Evolutionary conservation across 2,329 filamentous ascomycete genomes (phyloP), one percentile per base, ranked within the genome.

Genomic region (Chrysoporthe deuterocubensis): DNA sequence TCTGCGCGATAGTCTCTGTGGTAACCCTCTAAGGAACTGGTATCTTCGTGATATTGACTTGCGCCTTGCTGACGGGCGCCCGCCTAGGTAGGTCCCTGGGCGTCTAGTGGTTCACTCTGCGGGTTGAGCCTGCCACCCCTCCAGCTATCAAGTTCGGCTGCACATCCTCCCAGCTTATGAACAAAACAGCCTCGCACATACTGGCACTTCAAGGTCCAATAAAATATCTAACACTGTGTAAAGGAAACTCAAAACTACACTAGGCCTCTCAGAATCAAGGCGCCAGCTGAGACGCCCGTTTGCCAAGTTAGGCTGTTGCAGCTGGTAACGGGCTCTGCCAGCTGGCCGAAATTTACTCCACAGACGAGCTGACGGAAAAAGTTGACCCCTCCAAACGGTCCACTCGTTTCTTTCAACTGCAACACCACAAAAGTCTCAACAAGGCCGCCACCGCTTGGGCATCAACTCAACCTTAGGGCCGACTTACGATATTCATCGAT

Each of bases 401-500:
- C 65, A 63, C 61, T 62, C 57, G 56, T 43, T 65, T 65, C 56
- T 60, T 60, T 65, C 54, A 57, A 58, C 66, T 59, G 57, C 50
- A 65, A 66, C 65, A 66, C 65, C 65, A 66, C 65, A 56, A 67
- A 62, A 57, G 59, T 56, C 65, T 42, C 59, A 67, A 62, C 59
- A 64, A 70, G 62, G 68, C 62, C 60, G 66, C 66, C 67, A 52
- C 62, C 42, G 32, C 48, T 43, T 60, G 40, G 37, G 57, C 50
- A 60, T 18, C 57, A 60, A n/a, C 21, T 48, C 43, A 32, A 44
- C 59, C 21, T 9, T 16, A 61, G 43, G 21, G 67, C 34, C 48
- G 37, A 58, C 46, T 65, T 54, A 59, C 67, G 57, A 68, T 42
- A 56, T 48, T 34, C 44, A 58, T 46, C 66, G 14, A 50, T 56